Conservation (phyloP, 1,284 basidiomycete genomes). For the Leccinum pachyderme region DNA sequence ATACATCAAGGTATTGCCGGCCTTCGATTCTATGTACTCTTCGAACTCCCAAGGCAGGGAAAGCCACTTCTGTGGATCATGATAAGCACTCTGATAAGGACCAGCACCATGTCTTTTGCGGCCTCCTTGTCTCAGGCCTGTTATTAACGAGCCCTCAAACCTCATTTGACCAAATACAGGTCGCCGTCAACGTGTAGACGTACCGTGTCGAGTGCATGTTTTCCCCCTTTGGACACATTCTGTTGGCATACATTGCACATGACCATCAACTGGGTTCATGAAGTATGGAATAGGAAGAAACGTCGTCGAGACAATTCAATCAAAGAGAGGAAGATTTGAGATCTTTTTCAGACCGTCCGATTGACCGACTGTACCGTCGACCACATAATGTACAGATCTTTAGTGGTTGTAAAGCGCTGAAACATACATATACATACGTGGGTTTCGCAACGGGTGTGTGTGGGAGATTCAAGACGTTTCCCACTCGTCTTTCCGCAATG, state of each 20-base stretch:
- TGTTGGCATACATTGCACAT: neutral
- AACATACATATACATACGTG: neutral
- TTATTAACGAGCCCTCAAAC: neutral
- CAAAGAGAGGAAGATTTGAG: neutral
- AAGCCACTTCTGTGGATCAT: neutral
- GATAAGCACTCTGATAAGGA: neutral
- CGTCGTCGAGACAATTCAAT: neutral
- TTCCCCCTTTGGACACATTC: slow-evolving; percentile 1
- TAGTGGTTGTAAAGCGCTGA: neutral
- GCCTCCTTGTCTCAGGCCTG: neutral
- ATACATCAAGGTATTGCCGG: slow-evolving; percentile 10
- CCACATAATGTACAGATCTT: neutral
- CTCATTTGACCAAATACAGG: neutral
- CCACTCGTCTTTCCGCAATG: slow-evolving; percentile 1
- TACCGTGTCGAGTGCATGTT: slow-evolving; percentile 8
- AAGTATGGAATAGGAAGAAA: neutral
- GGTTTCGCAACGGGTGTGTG: neutral
- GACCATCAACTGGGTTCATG: neutral
- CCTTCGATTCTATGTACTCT: slow-evolving; percentile 3
- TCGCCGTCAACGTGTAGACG: slow-evolving; percentile 8
- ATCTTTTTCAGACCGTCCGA: neutral
- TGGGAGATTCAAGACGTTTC: neutral
- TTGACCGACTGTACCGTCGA: neutral
- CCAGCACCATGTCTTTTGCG: neutral
- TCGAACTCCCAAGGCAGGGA: slow-evolving; percentile 3